A percentile compares a stretch with the other conserved stretches of the same genome.
phyloP scores from a whole-genome alignment of 129 eudicot species.

The Logfia minima region DNA sequence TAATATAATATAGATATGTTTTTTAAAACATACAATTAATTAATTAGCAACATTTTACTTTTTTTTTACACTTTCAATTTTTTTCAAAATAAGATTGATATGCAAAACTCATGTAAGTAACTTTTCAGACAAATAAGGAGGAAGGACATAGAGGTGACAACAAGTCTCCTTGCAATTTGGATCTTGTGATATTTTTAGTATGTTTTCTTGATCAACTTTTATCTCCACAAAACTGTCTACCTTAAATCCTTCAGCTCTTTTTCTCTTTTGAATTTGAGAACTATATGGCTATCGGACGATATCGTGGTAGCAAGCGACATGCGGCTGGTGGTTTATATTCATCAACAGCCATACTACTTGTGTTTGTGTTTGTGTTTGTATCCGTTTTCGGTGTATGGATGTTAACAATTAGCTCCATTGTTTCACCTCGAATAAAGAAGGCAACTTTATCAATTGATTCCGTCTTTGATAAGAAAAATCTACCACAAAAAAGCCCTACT shows the following conservation, averaged over 20 bases:
- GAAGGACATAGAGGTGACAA: conserved; percentile 20
- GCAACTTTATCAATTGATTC: conserved; percentile 15
- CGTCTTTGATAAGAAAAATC: neutral
- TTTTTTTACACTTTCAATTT: too few relatives aligned
- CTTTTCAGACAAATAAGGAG: conserved; percentile 21
- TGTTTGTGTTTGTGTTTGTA: conserved; percentile 46
- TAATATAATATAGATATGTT: too few relatives aligned
- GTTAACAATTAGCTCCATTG: conserved; percentile 43
- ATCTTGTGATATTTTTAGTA: conserved; percentile 37
- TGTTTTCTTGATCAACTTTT: conserved; percentile 18
- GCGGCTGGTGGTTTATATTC: conserved; percentile 39
- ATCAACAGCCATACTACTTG: conserved; percentile 44
- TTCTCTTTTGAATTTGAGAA: neutral
- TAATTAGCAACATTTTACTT: too few relatives aligned
- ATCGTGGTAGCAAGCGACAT: conserved; percentile 46
- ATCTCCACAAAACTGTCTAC: conserved; percentile 12
- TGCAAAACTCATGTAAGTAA: neutral
- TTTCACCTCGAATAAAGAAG: conserved; percentile 32
- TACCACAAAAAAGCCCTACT: conserved; percentile 16
- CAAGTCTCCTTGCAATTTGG: conserved; percentile 45
- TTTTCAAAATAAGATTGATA: neutral
- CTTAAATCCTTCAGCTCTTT: conserved; percentile 16
- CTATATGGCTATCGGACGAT: conserved; percentile 48
- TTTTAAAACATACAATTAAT: too few relatives aligned
- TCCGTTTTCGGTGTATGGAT: conserved; percentile 63